phyloP scores from a whole-genome alignment of 2,329 filamentous ascomycete species.

The Penicillium nordicum region DNA sequence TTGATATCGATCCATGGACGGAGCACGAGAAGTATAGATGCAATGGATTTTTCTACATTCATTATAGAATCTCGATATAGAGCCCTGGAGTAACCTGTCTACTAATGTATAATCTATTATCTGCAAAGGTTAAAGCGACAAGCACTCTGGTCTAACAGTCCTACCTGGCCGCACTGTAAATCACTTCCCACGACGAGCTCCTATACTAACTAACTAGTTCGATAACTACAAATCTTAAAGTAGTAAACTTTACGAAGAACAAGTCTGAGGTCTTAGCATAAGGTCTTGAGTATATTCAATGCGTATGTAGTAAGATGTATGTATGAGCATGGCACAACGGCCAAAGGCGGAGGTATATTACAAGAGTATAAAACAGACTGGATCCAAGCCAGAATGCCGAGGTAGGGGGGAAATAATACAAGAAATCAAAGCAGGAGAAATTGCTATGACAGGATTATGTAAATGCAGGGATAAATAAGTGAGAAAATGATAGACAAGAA shows the following conservation, averaged over 20 bases:
- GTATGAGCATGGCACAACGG: constrained; percentile 20
- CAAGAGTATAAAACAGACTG: constrained; percentile 26
- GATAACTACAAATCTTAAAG: neutral
- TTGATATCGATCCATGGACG: neutral
- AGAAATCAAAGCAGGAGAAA: constrained; percentile 7
- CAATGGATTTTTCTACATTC: neutral
- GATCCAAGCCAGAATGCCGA: constrained; percentile 22
- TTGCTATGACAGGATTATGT: constrained; percentile 8
- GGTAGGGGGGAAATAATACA: constrained; percentile 20
- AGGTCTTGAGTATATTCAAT: neutral
- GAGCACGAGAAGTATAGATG: neutral
- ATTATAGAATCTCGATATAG: too few relatives aligned
- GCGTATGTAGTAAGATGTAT: constrained; percentile 16
- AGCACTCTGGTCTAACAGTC: neutral
- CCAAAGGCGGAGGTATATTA: constrained; percentile 32
- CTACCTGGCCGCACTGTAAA: neutral
- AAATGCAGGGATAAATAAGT: constrained; percentile 7
- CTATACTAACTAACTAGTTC: neutral
- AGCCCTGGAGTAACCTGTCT: neutral
- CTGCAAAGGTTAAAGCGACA: neutral
- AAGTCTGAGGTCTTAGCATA: neutral
- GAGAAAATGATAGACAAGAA: constrained; percentile 14
- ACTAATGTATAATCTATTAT: too few relatives aligned
- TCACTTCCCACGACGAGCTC: neutral
- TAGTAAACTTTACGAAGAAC: neutral